Conservation (phyloP, 106 monocot genomes). For the Hemerocallis citrina region DNA sequence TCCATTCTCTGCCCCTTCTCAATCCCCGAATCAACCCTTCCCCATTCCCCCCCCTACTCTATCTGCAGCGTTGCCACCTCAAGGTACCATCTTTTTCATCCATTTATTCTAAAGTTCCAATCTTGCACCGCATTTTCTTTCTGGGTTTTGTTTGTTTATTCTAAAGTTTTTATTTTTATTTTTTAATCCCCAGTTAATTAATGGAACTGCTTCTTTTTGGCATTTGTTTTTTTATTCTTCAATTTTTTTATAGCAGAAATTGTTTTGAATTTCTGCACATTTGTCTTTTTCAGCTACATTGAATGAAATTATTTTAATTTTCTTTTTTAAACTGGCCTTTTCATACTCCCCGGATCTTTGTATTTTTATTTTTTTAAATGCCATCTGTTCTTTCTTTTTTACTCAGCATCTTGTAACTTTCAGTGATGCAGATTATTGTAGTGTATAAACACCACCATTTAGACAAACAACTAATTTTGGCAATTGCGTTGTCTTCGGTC, state of each 20-base stretch:
- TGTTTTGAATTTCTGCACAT: background rate
- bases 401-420: background rate
- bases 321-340: too few species aligned
- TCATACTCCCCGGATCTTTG: too few species aligned
- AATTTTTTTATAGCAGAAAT: background rate
- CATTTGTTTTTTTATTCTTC: background rate
- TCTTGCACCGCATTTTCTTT: background rate
- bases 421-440: constrained; percentile 1
- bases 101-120: background rate
- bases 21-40: background rate
- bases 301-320: background rate
- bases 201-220: background rate
- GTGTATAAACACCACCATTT: constrained; percentile 11
- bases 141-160: constrained; percentile 6
- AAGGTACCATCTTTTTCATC: constrained; percentile 5
- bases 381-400: background rate
- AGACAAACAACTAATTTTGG: constrained; percentile 5
- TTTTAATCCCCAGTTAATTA: background rate
- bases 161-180: background rate
- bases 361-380: background rate
- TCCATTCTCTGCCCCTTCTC: background rate
- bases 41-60: background rate
- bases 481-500: constrained; percentile 5
- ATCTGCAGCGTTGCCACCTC: background rate
- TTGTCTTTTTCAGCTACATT: background rate